A percentile compares a stretch with the other conserved stretches of the same genome.
These are phyloP conservation scores for Yamadazyma friedrichii DNA, from an alignment of 1,139 yeast species.

Conservation along the genomic window DNA sequence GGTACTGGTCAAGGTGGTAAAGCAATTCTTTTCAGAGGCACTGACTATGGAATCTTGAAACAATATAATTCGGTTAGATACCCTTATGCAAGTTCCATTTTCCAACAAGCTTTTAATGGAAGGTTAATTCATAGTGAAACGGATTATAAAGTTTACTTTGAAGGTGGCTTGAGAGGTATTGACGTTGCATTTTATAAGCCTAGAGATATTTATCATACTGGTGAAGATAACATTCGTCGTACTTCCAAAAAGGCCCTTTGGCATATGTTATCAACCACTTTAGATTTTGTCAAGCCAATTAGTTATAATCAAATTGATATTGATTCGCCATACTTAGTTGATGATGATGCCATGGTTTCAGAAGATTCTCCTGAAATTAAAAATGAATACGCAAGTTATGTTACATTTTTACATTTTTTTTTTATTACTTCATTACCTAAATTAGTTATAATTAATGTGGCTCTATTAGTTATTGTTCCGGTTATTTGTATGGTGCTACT, in stretches of 20 bases:
- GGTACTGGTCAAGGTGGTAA: constrained; percentile 97
- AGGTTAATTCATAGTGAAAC: constrained; percentile 80
- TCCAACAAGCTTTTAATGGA: constrained; percentile 78
- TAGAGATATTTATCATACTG: constrained; percentile 80
- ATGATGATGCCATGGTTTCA: constrained; percentile 8
- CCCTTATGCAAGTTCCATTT: constrained; percentile 78
- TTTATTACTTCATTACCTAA: constrained; percentile 50
- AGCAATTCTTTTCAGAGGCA: constrained; percentile 78
- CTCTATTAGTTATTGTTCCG: constrained; percentile 56
- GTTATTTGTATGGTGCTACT: constrained; percentile 48
- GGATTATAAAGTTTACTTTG: constrained; percentile 72
- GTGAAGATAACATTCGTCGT: constrained; percentile 65
- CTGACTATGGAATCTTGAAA: constrained; percentile 67
- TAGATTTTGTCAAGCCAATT: constrained; percentile 51
- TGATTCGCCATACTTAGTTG: constrained; percentile 25
- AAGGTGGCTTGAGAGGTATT: constrained; percentile 64
- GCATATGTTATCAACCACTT: constrained; percentile 75
- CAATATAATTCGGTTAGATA: constrained; percentile 49
- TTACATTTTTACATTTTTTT: constrained; percentile 62
- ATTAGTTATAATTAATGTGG: constrained; percentile 47
- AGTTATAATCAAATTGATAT: constrained; percentile 41
- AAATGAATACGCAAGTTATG: constrained; percentile 53
- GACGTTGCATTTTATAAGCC: constrained; percentile 66
- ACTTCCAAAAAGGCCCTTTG: constrained; percentile 67
- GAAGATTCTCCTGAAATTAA: constrained; percentile 3